Percentiles rank a stretch among this genome's conserved stretches.
Conservation (phyloP, 352 stramenopile species). For the Phytophthora cactorum region DNA sequence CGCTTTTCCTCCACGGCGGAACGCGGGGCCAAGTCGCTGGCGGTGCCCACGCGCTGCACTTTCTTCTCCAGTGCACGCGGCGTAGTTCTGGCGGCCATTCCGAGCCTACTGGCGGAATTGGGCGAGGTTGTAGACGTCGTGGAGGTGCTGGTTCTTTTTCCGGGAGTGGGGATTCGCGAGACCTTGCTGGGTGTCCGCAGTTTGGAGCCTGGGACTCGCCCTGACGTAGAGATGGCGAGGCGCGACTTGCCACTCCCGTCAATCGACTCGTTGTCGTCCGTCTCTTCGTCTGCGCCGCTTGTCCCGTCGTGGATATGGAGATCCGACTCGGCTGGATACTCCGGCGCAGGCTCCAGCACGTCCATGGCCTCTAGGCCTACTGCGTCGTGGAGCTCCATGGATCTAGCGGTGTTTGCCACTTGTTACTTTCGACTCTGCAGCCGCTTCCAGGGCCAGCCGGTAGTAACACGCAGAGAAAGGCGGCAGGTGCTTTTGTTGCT, state of each 20-base stretch:
- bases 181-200: constrained; percentile 35
- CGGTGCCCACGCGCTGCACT: constrained; percentile 35
- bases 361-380: constrained; percentile 3
- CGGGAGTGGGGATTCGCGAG: constrained; percentile 32
- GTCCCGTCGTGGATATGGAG: constrained; percentile 12
- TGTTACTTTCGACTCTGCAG: constrained; percentile 11
- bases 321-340: constrained; percentile 18
- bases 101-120: constrained; percentile 32
- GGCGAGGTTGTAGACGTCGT: constrained; percentile 5
- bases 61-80: constrained; percentile 47
- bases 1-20: constrained; percentile 25
- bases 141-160: constrained; percentile 7
- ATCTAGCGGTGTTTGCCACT: constrained; percentile 1
- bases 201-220: constrained; percentile 20
- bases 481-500: constrained; percentile 18
- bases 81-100: constrained; percentile 49
- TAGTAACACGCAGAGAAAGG: constrained; percentile 25
- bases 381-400: constrained; percentile 17
- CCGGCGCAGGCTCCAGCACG: constrained; percentile 3
- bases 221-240: constrained; percentile 29
- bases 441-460: constrained; percentile 21
- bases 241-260: constrained; percentile 22
- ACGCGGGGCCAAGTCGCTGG: constrained; percentile 23
- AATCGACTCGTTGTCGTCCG: constrained; percentile 20
- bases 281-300: constrained; percentile 16